Base-by-base conservation (phyloP, 225 moss, liverwort and hornwort species). In the Ulota crispa region DNA sequence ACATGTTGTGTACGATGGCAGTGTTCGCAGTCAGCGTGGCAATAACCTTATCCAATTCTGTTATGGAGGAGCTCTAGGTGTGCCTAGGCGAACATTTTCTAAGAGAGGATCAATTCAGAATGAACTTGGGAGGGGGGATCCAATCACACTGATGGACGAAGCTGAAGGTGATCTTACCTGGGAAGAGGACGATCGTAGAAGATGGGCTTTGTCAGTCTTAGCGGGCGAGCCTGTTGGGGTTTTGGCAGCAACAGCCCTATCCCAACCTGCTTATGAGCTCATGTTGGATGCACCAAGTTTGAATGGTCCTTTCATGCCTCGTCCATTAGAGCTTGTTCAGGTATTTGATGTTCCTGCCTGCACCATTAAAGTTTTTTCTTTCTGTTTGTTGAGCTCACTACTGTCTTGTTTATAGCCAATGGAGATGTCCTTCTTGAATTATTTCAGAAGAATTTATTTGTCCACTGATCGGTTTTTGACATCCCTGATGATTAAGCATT, bases 141-240 rank as follows among this genome's bases (percentile, higher is more conserved):
- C 57, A 55, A 68, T 41, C 50, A 61, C 61, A 5, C 28, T 23
- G 14, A 37, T 59, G 43, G 77, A 54, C 57, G 83, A 73, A 68
- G 53, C 21, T 36, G 73, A 55, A 73, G 71, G 71, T 66, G 71
- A 26, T 50, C 56, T 81, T 26, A 75, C 78, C 50, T 86, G 87
- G 73, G 70, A 84, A 21, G 84, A 89, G 31, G 86, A 86, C 67
- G 86, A 86, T 61, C 68, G 43, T 43, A 77, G 61, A 70, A 72
- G 90, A 80, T 87, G 86, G 82, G 68, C 74, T 20, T 65, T 89
- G 37, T 91, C 89, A 53, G 84, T 83, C 24, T 82, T 93, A 87
- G 92, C 97, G 4, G 97, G 97, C 63, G 97, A 97, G 81, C 91
- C 97, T 78, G 95, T 97, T 23, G 97, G 97, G n/a, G 90, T 89